These are phyloP conservation scores for Fusarium sp. DNA, from an alignment of 2,329 filamentous ascomycete species.

Conservation along the genomic window DNA sequence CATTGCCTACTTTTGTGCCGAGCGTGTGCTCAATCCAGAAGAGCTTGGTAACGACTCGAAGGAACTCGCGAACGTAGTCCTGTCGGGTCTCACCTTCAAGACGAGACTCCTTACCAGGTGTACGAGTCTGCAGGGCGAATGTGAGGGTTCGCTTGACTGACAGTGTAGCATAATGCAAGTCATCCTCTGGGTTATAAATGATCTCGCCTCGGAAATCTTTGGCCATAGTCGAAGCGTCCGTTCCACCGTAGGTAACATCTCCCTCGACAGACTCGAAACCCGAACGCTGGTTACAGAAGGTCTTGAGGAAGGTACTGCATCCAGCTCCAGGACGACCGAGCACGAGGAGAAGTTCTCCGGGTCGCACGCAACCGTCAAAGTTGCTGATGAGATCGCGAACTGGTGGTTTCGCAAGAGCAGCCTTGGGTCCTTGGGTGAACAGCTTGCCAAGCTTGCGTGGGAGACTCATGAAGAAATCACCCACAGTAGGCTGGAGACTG, in stretches of 20 bases:
- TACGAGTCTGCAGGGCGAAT: constrained; percentile 74
- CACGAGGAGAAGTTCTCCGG: constrained; percentile 77
- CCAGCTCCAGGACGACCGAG: constrained; percentile 75
- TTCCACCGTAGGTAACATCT: constrained; percentile 71
- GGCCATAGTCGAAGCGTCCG: constrained; percentile 58
- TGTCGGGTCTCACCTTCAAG: constrained; percentile 69
- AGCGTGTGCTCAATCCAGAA: constrained; percentile 79
- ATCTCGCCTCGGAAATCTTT: constrained; percentile 70
- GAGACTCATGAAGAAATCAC: constrained; percentile 72
- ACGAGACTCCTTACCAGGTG: constrained; percentile 63
- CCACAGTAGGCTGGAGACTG: constrained; percentile 64
- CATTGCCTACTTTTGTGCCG: constrained; percentile 76
- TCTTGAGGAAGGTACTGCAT: constrained; percentile 78
- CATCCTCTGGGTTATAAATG: constrained; percentile 76
- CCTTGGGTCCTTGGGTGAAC: constrained; percentile 63
- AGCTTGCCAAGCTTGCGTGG: constrained; percentile 58
- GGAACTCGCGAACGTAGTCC: constrained; percentile 65
- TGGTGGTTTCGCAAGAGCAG: constrained; percentile 66
- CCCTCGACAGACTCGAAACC: constrained; percentile 74
- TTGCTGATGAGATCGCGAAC: constrained; percentile 73
- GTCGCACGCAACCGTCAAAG: constrained; percentile 75
- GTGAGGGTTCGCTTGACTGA: constrained; percentile 74
- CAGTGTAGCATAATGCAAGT: constrained; percentile 76
- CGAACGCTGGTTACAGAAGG: constrained; percentile 76
- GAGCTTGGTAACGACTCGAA: constrained; percentile 73